Conservation (phyloP, 2,329 filamentous ascomycete genomes). For the Aspergillus clavatus region DNA sequence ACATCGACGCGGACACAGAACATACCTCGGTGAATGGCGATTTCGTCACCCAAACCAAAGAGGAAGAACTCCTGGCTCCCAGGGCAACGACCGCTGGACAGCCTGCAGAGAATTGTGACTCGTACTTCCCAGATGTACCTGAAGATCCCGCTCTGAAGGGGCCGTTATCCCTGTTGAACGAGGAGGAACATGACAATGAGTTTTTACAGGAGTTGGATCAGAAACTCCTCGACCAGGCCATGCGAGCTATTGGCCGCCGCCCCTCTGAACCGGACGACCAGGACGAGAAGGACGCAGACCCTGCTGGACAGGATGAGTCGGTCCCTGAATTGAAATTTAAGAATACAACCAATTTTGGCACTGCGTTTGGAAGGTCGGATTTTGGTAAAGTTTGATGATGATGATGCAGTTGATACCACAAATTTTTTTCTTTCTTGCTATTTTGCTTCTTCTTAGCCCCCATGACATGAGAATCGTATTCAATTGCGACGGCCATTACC, state of each 20-base stretch:
- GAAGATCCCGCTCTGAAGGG: slow-evolving; percentile 43
- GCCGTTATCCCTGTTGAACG: slow-evolving; percentile 40
- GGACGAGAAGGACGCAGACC: slow-evolving; percentile 22
- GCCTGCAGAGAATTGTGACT: slow-evolving; percentile 36
- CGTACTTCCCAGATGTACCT: slow-evolving; percentile 39
- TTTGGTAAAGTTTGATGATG: slow-evolving; percentile 16
- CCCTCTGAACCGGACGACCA: slow-evolving; percentile 19
- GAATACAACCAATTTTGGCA: slow-evolving; percentile 46
- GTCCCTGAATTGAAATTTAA: slow-evolving; percentile 41
- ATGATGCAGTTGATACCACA: no score
- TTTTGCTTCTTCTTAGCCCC: no score
- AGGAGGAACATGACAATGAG: slow-evolving; percentile 35
- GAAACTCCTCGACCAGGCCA: slow-evolving; percentile 41
- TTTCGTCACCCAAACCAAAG: slow-evolving; percentile 14
- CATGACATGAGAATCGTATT: no score
- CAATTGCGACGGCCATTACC: no score
- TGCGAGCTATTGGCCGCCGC: slow-evolving; percentile 23
- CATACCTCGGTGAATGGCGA: slow-evolving; percentile 19
- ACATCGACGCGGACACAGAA: slow-evolving; percentile 28
- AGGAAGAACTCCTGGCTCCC: slow-evolving; percentile 30
- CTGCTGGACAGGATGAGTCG: slow-evolving; percentile 22
- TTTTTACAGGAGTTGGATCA: slow-evolving; percentile 42
- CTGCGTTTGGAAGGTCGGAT: slow-evolving; percentile 38
- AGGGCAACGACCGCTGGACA: slow-evolving; percentile 25
- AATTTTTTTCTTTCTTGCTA: no score